Base-by-base conservation (phyloP, 176 grass and related monocot species). In the Alloteropsis semialata region DNA sequence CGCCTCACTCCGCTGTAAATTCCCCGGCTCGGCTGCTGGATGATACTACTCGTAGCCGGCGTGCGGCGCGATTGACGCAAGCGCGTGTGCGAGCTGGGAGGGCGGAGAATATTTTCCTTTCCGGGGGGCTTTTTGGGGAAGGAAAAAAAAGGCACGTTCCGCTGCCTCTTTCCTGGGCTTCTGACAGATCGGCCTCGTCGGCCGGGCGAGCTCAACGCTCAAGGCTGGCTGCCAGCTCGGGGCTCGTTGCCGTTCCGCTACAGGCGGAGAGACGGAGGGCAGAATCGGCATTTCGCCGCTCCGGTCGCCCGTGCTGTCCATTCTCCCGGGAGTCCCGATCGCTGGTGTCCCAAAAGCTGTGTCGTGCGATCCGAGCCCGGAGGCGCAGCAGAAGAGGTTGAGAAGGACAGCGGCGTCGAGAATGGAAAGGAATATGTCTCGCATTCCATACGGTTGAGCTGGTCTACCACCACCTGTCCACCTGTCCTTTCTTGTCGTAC, bases 1-100 rank as follows among this genome's bases (percentile, higher is more conserved):
- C 76, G 67, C 84, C 84, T 79, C 66, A 43, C 67, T 33, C 63
- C 69, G 69, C 69, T 49, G 69, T 72, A 72, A 72, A 79, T 27
- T 66, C 61, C 36, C 45, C 77, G 64, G 64, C 64, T 65, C 61
- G 30, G 21, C 48, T n/a, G 41, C 41, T 15, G 42, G 14, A 2
- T 19, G 8, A 7, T 5, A 19, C 10, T 25, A 66, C 3, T 67
- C 46, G 46, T 37, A 80, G 77, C 77, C 46, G 62, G 77, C 45
- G 45, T 27, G 53, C 36, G 36, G 54, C 43, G 61, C 25, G 75
- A 43, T 62, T 8, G 38, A 17, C 56, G 75, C 60, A 18, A 37
- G 50, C 32, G 77, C 62, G 60, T 79, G 28, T 11, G 32, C 13
- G 38, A 15, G 3, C 15, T 9, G 49, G 24, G n/a, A 2, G 8